Conservation (phyloP, 202 grass and related monocot species). For the Setaria italica region DNA sequence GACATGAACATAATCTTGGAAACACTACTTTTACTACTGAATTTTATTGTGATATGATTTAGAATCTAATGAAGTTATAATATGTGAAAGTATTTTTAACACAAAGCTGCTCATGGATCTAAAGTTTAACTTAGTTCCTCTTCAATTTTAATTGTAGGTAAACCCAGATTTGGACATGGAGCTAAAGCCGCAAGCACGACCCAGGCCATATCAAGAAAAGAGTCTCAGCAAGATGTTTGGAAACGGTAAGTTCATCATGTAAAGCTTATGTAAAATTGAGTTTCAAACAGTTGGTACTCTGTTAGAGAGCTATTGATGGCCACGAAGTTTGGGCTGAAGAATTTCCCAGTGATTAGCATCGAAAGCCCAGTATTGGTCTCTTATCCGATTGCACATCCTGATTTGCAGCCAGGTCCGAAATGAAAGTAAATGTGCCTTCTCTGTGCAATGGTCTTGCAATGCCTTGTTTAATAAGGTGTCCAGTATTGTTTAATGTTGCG, state of each 20-base stretch:
- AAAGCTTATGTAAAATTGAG: constrained; percentile 25
- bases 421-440: not conserved
- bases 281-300: constrained; percentile 8
- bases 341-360: not conserved
- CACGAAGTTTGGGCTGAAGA: constrained; percentile 2
- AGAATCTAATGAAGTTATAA: not conserved
- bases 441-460: constrained; percentile 11
- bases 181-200: constrained; percentile 87
- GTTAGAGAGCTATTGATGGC: constrained; percentile 5
- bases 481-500: constrained; percentile 14
- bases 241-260: constrained; percentile 67
- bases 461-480: not conserved
- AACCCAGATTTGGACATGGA: constrained; percentile 98
- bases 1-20: not conserved
- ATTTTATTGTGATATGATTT: not conserved
- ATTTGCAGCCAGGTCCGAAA: not conserved
- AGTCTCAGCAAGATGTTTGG: constrained; percentile 99
- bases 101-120: not conserved
- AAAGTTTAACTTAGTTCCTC: constrained; percentile 5
- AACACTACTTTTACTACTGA: not conserved
- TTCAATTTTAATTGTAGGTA: constrained; percentile 56
- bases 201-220: constrained; percentile 98
- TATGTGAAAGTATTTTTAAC: not conserved
- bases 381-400: not conserved
- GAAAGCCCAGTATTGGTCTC: not conserved